Evolutionary conservation across 495 filamentous ascomycete genomes (phyloP).

Genomic region (Lepidopterella palustris): DNA sequence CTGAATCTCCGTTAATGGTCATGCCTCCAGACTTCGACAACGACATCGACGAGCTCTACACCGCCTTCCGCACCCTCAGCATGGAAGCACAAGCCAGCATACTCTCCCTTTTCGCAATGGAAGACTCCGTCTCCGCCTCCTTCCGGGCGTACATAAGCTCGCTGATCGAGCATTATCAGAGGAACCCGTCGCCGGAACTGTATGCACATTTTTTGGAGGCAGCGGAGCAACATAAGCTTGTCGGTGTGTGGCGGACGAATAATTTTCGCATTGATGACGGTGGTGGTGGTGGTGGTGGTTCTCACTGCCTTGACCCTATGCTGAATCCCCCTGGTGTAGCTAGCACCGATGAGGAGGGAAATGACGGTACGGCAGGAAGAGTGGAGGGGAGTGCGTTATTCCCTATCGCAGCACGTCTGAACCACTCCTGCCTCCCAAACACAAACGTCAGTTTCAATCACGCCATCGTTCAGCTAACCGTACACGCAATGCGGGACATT

Average conservation of each 20-base stretch:
- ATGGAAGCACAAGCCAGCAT: conserved; percentile 7
- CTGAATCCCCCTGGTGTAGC: too few relatives aligned
- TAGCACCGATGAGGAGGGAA: background rate
- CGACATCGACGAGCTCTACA: conserved; percentile 1
- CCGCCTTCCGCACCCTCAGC: conserved; percentile 14
- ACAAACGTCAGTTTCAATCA: conserved; percentile 19
- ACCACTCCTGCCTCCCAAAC: conserved; percentile 33
- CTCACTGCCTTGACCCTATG: too few relatives aligned
- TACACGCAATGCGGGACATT: conserved; percentile 25
- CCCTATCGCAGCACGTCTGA: conserved; percentile 20
- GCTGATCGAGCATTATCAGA: background rate
- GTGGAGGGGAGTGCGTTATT: conserved; percentile 6
- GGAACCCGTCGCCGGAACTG: background rate
- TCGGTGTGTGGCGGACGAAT: background rate
- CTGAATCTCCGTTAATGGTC: conserved; percentile 13
- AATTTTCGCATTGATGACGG: background rate
- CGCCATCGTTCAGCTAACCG: conserved; percentile 10
- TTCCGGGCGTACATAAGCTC: background rate
- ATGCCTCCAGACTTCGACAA: background rate
- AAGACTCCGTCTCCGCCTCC: conserved; percentile 16
- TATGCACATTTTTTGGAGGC: background rate
- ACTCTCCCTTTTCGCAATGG: conserved; percentile 15
- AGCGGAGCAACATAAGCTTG: background rate
- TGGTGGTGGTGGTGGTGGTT: too few relatives aligned
- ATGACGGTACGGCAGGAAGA: background rate